Conservation (phyloP, 305 asterid species). For the Solanum hybrid region DNA sequence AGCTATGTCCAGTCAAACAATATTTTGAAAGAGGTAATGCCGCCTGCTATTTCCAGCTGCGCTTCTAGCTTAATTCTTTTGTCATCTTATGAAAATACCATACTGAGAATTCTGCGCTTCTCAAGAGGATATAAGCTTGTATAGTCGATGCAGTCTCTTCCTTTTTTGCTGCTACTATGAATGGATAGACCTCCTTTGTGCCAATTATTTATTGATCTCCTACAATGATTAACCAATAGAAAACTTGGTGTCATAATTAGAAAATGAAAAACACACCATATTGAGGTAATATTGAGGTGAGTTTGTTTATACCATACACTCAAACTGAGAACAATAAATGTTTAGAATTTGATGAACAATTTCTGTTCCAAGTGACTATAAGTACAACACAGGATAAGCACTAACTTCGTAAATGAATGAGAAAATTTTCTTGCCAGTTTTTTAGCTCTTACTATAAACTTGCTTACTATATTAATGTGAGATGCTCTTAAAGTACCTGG, state of each 20-base stretch:
- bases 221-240: not conserved
- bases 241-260: not conserved
- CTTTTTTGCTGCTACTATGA: not conserved
- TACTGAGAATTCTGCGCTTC: not conserved
- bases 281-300: not conserved
- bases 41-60: not conserved
- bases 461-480: not conserved
- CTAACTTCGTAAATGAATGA: not conserved
- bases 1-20: not conserved
- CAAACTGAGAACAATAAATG: not conserved
- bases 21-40: not conserved
- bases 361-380: not conserved
- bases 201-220: not conserved
- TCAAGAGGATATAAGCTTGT: not conserved
- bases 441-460: not conserved
- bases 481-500: not conserved
- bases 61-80: not conserved
- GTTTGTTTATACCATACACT: not conserved
- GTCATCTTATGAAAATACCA: not conserved
- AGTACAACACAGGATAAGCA: not conserved
- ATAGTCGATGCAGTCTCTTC: not conserved
- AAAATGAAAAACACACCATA: not conserved
- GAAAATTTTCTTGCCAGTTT: not conserved
- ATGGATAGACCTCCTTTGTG: not conserved
- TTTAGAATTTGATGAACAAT: not conserved